These are phyloP conservation scores for Citrullus mucosospermus DNA, from an alignment of 306 rosid species.

Conservation along the genomic window DNA sequence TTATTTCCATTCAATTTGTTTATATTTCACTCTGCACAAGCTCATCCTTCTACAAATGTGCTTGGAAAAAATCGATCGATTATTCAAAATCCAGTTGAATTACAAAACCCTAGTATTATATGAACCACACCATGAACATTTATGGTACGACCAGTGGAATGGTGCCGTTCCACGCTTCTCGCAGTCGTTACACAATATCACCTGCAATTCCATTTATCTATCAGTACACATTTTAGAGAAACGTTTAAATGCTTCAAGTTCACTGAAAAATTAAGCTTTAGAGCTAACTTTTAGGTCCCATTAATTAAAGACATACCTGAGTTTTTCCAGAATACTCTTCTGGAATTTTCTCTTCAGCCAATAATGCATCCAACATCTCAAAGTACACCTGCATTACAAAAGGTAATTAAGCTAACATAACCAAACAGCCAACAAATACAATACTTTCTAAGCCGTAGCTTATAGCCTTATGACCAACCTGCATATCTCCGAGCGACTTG, in stretches of 20 bases:
- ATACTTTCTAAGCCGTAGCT: neutral
- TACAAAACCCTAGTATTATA: conserved; percentile 73
- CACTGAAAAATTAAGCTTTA: too few species aligned
- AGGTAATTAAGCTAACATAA: neutral
- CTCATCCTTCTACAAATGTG: conserved; percentile 18
- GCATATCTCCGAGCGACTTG: conserved; percentile 96
- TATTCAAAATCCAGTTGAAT: conserved; percentile 18
- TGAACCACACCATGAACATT: conserved; percentile 71
- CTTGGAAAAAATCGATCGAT: conserved; percentile 13
- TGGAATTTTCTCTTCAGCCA: conserved; percentile 67
- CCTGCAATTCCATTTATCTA: conserved; percentile 33
- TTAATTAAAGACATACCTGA: conserved; percentile 40
- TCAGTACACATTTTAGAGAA: neutral
- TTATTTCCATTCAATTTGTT: conserved; percentile 14
- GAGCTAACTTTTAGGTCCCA: neutral
- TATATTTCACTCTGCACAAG: conserved; percentile 9
- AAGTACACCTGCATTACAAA: conserved; percentile 53
- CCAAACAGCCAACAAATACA: neutral
- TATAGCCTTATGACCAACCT: conserved; percentile 47
- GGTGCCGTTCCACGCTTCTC: conserved; percentile 75
- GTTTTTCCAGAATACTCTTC: conserved; percentile 45
- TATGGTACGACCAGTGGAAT: conserved; percentile 83
- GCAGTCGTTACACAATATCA: conserved; percentile 74
- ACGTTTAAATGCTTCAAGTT: neutral
- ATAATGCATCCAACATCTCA: conserved; percentile 60